Conservation (phyloP, 2,329 filamentous ascomycete species). For the Diaporthe batatas region DNA sequence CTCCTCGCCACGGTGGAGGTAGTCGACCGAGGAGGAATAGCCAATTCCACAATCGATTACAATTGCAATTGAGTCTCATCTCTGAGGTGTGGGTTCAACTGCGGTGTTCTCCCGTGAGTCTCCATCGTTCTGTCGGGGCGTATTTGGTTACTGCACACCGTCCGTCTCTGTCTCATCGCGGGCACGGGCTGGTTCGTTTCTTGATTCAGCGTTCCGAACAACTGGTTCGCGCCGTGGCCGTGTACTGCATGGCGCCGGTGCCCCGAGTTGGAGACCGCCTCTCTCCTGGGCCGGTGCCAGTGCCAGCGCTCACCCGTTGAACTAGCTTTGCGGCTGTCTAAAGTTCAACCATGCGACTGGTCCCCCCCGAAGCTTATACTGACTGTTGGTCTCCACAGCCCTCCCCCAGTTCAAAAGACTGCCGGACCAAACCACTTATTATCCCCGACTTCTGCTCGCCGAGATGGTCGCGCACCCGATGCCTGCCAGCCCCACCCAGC, state of each 20-base stretch:
- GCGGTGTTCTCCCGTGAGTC: conserved; percentile 51
- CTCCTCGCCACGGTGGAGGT: conserved; percentile 54
- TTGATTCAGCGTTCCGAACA: not conserved
- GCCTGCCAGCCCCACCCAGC: conserved; percentile 46
- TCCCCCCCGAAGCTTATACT: conserved; percentile 9
- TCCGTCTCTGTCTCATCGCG: not conserved
- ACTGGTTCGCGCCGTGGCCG: conserved; percentile 21
- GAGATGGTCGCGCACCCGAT: conserved; percentile 46
- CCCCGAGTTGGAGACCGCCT: conserved; percentile 15
- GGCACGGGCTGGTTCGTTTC: not conserved
- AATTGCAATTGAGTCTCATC: conserved; percentile 54
- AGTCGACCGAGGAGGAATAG: conserved; percentile 41
- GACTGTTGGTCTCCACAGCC: conserved; percentile 17
- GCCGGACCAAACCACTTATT: conserved; percentile 43
- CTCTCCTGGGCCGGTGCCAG: not conserved
- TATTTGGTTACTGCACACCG: not conserved
- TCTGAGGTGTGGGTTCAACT: conserved; percentile 56
- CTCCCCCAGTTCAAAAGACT: not conserved
- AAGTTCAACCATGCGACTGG: not conserved
- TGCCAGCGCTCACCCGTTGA: not conserved
- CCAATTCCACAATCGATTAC: conserved; percentile 45
- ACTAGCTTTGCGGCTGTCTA: conserved; percentile 21
- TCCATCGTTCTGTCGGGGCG: not conserved
- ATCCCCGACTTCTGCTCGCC: conserved; percentile 48
- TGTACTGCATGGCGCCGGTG: conserved; percentile 13